Base-by-base conservation (phyloP, 805 yeast species). In the Pichia membranifaciens region DNA sequence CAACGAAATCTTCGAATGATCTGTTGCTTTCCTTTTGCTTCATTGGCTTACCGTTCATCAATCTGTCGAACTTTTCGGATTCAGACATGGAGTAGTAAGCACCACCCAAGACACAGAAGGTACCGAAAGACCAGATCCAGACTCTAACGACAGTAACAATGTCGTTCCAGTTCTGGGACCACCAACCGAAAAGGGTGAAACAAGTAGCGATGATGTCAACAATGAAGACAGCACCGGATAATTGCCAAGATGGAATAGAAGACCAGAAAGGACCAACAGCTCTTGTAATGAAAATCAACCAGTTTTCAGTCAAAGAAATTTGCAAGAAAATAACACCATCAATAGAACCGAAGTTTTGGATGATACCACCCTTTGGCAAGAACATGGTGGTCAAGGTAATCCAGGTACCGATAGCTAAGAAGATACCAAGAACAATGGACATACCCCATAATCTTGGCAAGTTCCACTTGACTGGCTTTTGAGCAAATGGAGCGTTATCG, bases 191-290 rank as follows among this genome's bases (percentile, higher is more conserved):
- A 64, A 87, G 71, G 64, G 87, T 73, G 81, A 87, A 87, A 78
- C 85, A 76, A 51, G 96, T 87, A 57, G 96, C 93, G 61, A 87
- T 72, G 74, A 87, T 71, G 71, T 87, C 96, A 65, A 87, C 96
- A 66, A 72, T 71, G 65, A 84, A 76, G 62, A 87, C 95, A 62
- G 96, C 96, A 74, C 93, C 93, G 60, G 90, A 60, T 73, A 87
- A 81, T 76, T 87, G 95, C 96, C 96, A 87, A 39, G 96, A 87
- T 74, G 96, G 96, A 50, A 76, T 62, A 34, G 96, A 86, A 50
- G 95, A 83, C 96, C 96, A 87, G 90, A 87, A 87, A 65, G 96
- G 95, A 75, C 96, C 96, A 69, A 82, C 86, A 65, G 96, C 95
- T 76, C 96, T 82, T 62, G 96, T 87, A 67, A 87, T 76, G 84